Evolutionary conservation across 371 early-diverging fungal genomes (phyloP).

Genomic region (Apophysomyces ossiformis): DNA sequence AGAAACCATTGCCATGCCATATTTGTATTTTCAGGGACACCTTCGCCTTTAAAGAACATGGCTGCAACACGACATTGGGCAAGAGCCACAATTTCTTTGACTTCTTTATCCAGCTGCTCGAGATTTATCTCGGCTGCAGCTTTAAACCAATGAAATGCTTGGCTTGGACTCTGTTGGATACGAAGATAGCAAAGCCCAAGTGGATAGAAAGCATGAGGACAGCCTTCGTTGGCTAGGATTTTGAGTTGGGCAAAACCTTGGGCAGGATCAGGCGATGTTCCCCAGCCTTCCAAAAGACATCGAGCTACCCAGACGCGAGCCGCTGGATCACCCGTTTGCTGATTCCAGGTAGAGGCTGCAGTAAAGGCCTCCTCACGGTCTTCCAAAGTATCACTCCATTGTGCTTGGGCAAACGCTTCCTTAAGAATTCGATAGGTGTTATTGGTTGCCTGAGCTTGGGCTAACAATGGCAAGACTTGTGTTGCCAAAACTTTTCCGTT

Average conservation of each 20-base stretch:
- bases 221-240: constrained; percentile 31
- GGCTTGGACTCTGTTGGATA: not conserved
- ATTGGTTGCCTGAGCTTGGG: constrained; percentile 4
- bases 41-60: constrained; percentile 23
- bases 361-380: constrained; percentile 36
- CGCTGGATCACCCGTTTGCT: constrained; percentile 28
- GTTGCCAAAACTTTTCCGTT: not conserved
- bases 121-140: constrained; percentile 71
- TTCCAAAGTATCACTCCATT: constrained; percentile 20
- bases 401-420: constrained; percentile 24
- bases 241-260: constrained; percentile 38
- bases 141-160: constrained; percentile 68
- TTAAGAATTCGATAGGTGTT: constrained; percentile 20
- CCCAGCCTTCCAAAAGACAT: constrained; percentile 50
- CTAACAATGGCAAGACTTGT: not conserved
- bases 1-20: constrained; percentile 32
- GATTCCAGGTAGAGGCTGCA: constrained; percentile 35
- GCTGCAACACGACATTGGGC: constrained; percentile 33
- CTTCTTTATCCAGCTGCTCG: constrained; percentile 63
- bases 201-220: constrained; percentile 46
- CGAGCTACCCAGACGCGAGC: constrained; percentile 47
- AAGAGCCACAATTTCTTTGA: constrained; percentile 34
- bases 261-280: constrained; percentile 29
- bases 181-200: constrained; percentile 42
- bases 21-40: constrained; percentile 16